Percentiles rank a stretch among this genome's conserved stretches.
Evolutionary conservation across 192 early-diverging fungal genomes (phyloP).

Genomic region (Coemansia sp.): DNA sequence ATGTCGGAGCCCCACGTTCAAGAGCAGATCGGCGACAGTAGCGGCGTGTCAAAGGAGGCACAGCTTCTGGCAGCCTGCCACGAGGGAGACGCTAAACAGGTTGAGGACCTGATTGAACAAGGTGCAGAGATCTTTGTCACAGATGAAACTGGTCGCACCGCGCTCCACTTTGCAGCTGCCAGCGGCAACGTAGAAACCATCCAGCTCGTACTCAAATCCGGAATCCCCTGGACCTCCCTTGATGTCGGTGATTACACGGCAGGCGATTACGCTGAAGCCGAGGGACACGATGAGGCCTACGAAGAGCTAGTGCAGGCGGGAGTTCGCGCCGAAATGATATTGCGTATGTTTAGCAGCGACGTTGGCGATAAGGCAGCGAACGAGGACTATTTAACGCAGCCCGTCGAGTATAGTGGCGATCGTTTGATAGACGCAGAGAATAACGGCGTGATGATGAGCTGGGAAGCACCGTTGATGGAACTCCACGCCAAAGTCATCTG

Average conservation of each 20-base stretch:
- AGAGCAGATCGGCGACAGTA: slow-evolving; percentile 10
- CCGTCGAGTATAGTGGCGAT: slow-evolving; percentile 80
- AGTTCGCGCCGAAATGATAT: slow-evolving; percentile 78
- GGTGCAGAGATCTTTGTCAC: slow-evolving; percentile 63
- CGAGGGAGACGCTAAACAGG: slow-evolving; percentile 41
- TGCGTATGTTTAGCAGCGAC: slow-evolving; percentile 59
- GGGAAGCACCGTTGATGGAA: slow-evolving; percentile 94
- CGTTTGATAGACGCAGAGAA: slow-evolving; percentile 81
- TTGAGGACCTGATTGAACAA: slow-evolving; percentile 51
- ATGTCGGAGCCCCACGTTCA: slow-evolving; percentile 11
- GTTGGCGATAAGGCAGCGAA: slow-evolving; percentile 64
- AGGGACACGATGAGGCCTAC: slow-evolving; percentile 73
- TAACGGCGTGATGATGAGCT: slow-evolving; percentile 98
- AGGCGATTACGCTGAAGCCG: slow-evolving; percentile 79
- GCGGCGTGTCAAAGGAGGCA: slow-evolving; percentile 32
- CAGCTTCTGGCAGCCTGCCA: slow-evolving; percentile 50
- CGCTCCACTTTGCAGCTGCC: slow-evolving; percentile 73
- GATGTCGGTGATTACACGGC: slow-evolving; percentile 76
- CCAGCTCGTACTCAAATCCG: slow-evolving; percentile 59
- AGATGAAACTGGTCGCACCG: slow-evolving; percentile 61
- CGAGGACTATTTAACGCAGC: slow-evolving; percentile 75
- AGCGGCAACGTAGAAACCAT: slow-evolving; percentile 68
- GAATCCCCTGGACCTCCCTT: slow-evolving; percentile 85
- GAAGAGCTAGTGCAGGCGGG: slow-evolving; percentile 83
- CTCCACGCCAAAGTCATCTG: slow-evolving; percentile 82